Evolutionary conservation across 2,329 filamentous ascomycete genomes (phyloP).

Genomic region (Zymoseptoria tritici): DNA sequence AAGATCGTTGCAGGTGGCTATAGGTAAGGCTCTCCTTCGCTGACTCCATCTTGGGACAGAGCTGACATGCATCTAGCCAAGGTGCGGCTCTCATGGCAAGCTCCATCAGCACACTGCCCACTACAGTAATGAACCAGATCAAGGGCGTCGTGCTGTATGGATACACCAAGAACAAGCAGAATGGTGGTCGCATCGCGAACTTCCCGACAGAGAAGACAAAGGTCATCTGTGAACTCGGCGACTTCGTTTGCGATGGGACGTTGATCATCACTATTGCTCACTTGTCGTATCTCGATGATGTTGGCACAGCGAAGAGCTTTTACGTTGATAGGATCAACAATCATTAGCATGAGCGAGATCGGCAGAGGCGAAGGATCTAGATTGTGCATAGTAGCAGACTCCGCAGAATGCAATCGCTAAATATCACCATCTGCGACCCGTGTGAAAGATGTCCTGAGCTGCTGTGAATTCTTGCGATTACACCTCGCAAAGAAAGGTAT

Average conservation of each 20-base stretch:
- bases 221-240: constrained; percentile 30
- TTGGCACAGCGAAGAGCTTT: constrained; percentile 10
- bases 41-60: too few relatives aligned
- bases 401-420: not conserved
- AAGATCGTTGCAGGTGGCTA: constrained; percentile 10
- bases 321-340: constrained; percentile 1
- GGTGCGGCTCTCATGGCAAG: constrained; percentile 34
- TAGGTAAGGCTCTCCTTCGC: not conserved
- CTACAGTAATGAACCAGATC: constrained; percentile 25
- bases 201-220: constrained; percentile 29
- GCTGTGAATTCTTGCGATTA: constrained; percentile 2
- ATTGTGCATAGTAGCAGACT: not conserved
- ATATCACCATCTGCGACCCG: constrained; percentile 2
- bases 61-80: constrained; percentile 23
- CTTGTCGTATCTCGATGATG: constrained; percentile 24
- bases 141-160: constrained; percentile 36
- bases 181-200: constrained; percentile 28
- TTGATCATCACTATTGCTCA: constrained; percentile 29
- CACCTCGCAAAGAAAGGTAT: constrained; percentile 4
- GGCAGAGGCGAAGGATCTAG: not conserved
- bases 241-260: constrained; percentile 31
- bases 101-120: constrained; percentile 25
- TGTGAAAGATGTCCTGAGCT: constrained; percentile 1
- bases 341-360: not conserved
- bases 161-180: constrained; percentile 35